These are phyloP conservation scores for Hypocrella siamensis DNA, from an alignment of 2,329 filamentous ascomycete species.

Conservation along the genomic window DNA sequence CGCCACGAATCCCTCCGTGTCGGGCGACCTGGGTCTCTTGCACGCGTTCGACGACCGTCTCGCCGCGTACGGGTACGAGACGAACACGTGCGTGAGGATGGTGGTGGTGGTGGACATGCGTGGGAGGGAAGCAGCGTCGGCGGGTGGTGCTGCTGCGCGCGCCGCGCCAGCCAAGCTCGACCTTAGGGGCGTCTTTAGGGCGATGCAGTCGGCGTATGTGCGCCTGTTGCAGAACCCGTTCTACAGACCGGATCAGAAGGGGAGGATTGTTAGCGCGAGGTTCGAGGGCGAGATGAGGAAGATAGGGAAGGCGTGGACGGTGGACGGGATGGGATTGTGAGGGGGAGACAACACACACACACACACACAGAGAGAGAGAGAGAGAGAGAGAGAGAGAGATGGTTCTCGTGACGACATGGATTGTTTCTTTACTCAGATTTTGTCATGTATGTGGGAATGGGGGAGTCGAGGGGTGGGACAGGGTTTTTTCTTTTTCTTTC, in stretches of 20 bases:
- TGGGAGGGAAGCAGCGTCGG: conserved; percentile 47
- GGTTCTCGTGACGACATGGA: no score
- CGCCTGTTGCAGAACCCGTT: conserved; percentile 85
- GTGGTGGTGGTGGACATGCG: conserved; percentile 85
- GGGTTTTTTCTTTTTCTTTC: background rate
- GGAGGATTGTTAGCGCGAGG: conserved; percentile 61
- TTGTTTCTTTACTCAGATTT: no score
- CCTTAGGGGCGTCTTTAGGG: conserved; percentile 76
- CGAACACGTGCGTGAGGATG: conserved; percentile 86
- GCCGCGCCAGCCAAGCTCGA: conserved; percentile 74
- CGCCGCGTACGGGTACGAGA: conserved; percentile 89
- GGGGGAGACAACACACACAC: no score
- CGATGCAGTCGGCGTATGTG: conserved; percentile 87
- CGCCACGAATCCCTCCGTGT: conserved; percentile 48
- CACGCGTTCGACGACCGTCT: conserved; percentile 89
- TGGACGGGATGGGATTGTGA: conserved; percentile 50
- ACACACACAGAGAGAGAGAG: background rate
- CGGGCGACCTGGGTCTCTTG: conserved; percentile 79
- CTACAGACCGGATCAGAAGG: conserved; percentile 75
- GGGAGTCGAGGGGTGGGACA: no score
- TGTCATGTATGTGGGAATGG: no score
- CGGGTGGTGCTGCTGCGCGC: conserved; percentile 27
- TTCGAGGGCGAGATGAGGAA: conserved; percentile 73
- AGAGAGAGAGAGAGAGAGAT: background rate
- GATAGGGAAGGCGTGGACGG: conserved; percentile 75